A percentile compares a stretch with the other conserved stretches of the same genome.
Evolutionary conservation across 805 yeast species (phyloP).

Genomic region (Zygosaccharomyces gambellarensis): DNA sequence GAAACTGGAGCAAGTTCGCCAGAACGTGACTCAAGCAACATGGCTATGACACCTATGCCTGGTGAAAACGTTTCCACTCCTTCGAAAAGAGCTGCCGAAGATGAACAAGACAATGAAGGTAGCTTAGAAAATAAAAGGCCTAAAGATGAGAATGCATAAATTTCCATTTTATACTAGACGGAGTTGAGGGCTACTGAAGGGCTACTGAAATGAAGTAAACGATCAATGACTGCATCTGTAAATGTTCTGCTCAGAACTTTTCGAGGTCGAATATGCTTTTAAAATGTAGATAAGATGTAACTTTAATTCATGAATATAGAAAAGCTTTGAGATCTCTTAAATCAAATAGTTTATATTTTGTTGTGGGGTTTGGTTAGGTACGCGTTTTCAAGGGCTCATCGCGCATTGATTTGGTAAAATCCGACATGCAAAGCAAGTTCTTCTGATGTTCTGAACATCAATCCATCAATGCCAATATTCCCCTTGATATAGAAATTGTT

Average conservation of each 20-base stretch:
- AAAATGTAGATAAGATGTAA: not conserved
- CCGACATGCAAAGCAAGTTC: too few relatives aligned
- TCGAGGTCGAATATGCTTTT: not conserved
- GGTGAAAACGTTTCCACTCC: conserved; percentile 1
- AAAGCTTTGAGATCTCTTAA: not conserved
- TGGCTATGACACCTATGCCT: conserved; percentile 1
- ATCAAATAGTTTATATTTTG: not conserved
- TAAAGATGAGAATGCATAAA: conserved; percentile 5
- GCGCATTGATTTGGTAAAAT: not conserved
- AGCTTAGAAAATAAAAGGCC: conserved; percentile 4
- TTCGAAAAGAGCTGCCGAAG: conserved; percentile 15
- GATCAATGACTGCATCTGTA: not conserved
- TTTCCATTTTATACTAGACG: not conserved
- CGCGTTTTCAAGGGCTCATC: not conserved
- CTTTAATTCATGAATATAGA: not conserved
- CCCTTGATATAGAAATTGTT: not conserved
- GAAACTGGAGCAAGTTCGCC: not conserved
- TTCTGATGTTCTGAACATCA: too few relatives aligned
- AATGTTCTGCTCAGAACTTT: not conserved
- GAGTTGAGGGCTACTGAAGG: not conserved
- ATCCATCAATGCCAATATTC: not conserved
- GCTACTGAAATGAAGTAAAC: not conserved
- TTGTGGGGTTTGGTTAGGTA: not conserved
- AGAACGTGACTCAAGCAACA: not conserved
- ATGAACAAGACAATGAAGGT: conserved; percentile 3